phyloP scores from a whole-genome alignment of 2,329 filamentous ascomycete species.

The Cladosporium sp. region DNA sequence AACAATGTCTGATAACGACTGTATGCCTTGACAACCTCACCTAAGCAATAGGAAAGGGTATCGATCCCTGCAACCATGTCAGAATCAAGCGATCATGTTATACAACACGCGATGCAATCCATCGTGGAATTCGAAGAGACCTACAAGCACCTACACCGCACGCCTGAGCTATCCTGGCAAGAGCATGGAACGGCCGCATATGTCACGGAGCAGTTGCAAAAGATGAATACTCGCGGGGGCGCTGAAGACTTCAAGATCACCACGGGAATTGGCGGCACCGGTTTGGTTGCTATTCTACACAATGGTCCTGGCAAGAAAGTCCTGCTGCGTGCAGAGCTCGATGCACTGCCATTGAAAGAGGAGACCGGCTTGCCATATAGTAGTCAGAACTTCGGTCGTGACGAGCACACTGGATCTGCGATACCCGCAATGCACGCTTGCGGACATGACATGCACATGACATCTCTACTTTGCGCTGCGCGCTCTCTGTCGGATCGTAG shows the following conservation, averaged over 20 bases:
- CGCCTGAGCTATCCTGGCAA: constrained; percentile 61
- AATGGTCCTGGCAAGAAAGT: constrained; percentile 48
- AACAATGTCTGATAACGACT: neutral
- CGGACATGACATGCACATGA: constrained; percentile 23
- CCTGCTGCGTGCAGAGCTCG: constrained; percentile 52
- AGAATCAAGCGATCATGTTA: neutral
- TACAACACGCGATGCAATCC: neutral
- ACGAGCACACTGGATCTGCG: constrained; percentile 4
- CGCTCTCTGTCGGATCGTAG: neutral
- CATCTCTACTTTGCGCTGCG: constrained; percentile 18
- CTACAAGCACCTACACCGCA: constrained; percentile 60
- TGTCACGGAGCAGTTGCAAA: constrained; percentile 30
- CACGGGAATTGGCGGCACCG: constrained; percentile 43
- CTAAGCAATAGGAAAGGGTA: too few relatives aligned
- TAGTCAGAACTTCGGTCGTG: constrained; percentile 29
- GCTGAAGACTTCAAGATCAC: constrained; percentile 3
- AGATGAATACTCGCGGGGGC: neutral
- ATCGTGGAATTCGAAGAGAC: constrained; percentile 3
- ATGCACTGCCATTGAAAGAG: constrained; percentile 52
- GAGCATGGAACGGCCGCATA: constrained; percentile 53
- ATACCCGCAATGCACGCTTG: constrained; percentile 22
- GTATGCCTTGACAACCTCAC: neutral
- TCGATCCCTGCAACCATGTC: neutral
- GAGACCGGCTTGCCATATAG: constrained; percentile 51
- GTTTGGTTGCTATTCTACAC: constrained; percentile 44